Base-by-base conservation (phyloP, 192 early-diverging fungal genomes). In the Gorgonomyces haynaldii region DNA sequence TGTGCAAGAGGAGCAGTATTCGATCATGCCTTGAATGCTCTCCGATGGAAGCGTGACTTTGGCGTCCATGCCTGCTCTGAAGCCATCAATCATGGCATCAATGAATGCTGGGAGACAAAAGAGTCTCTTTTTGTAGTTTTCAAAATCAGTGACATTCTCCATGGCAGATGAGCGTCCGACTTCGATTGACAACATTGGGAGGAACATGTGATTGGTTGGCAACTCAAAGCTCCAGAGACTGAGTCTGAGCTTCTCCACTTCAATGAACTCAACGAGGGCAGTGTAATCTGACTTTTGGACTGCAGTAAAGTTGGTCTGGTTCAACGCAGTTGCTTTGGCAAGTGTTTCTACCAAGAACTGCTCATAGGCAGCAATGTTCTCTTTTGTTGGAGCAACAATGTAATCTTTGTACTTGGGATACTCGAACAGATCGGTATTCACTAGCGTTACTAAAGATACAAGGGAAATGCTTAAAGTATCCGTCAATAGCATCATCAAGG, bases 391-490 rank as follows among this genome's bases (percentile, higher is more conserved):
- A 28, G 25, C 26, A n/a, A n/a, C 23, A 12, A 43, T 3, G 17
- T 15, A 6, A 28, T 43, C 42, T 15, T 28, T 28, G 42, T 43
- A 43, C 23, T 43, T 43, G 10, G 42, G 42, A 19, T 19, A 43
- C 8, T 43, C 42, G 29, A 43, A 43, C 26, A 43, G 25, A 5
- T 7, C 26, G 4, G 25, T 27, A 28, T 28, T 28, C 23, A 43
- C 42, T 43, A 43, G 8, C 6, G 4, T 22, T 22, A 41, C 7
- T n/a, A 21, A 10, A 41, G 24, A 12, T 41, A 41, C 39, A 9
- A n/a, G 39, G 39, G 21, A 0, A 41, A 23, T 41, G 21, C 6
- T 23, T 41, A 22, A 41, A 41, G 2, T 23, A 6, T 6, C 25
- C 20, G 39, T 41, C 39, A 7, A 41, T 23, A 19, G 24, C 25